A percentile compares a stretch with the other conserved stretches of the same genome.
phyloP scores from a whole-genome alignment of 768 basidiomycete species.

The Collybia sordida region DNA sequence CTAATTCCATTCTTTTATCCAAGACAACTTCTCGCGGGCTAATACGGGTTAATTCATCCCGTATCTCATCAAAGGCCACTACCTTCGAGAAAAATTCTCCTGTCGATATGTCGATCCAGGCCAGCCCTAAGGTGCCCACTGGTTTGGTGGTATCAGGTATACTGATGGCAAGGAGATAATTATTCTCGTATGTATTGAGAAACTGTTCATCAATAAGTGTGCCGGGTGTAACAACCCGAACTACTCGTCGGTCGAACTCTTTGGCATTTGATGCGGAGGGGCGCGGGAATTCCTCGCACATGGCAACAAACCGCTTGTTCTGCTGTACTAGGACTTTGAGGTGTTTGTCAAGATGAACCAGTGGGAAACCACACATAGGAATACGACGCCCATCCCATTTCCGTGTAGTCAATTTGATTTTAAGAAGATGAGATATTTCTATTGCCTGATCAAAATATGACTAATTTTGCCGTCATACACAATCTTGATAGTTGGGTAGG shows the following conservation, averaged over 20 bases:
- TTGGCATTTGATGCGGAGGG: conserved; percentile 44
- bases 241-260: conserved; percentile 78
- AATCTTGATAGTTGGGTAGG: background rate
- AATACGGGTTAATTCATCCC: conserved; percentile 83
- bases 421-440: conserved; percentile 72
- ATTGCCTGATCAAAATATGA: conserved; percentile 93
- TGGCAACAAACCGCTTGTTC: conserved; percentile 81
- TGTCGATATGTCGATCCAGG: conserved; percentile 95
- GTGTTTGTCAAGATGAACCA: conserved; percentile 81
- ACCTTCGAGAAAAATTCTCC: conserved; percentile 87
- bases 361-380: conserved; percentile 90
- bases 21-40: conserved; percentile 83
- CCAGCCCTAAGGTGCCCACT: conserved; percentile 55
- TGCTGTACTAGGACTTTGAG: conserved; percentile 84
- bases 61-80: conserved; percentile 51
- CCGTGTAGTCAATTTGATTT: conserved; percentile 80
- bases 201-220: conserved; percentile 93
- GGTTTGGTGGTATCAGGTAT: conserved; percentile 10
- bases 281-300: conserved; percentile 88
- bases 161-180: conserved; percentile 78
- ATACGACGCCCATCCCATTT: conserved; percentile 70
- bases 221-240: conserved; percentile 88
- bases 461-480: conserved; percentile 37
- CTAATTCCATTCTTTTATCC: conserved; percentile 33
- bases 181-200: conserved; percentile 82